Conservation (phyloP, 129 eudicot genomes). For the Rutidosis leptorrhynchoides region DNA sequence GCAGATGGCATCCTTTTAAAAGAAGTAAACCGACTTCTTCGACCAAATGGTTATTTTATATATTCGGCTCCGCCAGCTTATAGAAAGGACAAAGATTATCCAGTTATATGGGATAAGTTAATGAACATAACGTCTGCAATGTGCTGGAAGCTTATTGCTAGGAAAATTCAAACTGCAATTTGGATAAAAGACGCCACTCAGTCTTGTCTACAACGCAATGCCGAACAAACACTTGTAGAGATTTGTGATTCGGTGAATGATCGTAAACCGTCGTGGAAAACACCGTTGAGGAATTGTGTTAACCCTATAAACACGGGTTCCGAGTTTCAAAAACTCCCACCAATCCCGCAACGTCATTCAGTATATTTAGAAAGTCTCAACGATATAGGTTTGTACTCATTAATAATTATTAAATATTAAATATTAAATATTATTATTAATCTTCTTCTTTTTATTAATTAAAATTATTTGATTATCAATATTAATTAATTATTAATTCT, state of each 20-base stretch:
- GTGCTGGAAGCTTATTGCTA: conserved; percentile 96
- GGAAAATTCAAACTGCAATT: conserved; percentile 88
- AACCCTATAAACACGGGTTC: conserved; percentile 28
- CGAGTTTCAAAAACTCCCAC: conserved; percentile 64
- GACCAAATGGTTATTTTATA: conserved; percentile 88
- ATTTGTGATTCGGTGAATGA: conserved; percentile 61
- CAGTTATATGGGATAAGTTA: conserved; percentile 85
- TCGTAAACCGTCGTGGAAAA: conserved; percentile 69
- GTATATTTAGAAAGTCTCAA: conserved; percentile 58
- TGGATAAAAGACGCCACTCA: conserved; percentile 77
- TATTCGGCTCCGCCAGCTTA: conserved; percentile 99
- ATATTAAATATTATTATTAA: no score
- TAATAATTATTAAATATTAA: neutral
- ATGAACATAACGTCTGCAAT: conserved; percentile 71
- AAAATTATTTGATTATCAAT: no score
- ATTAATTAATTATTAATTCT: no score
- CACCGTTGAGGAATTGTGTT: conserved; percentile 76
- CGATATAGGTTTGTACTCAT: conserved; percentile 55
- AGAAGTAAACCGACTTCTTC: conserved; percentile 79
- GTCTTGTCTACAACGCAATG: conserved; percentile 65
- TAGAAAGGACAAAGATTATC: conserved; percentile 93
- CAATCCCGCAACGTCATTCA: conserved; percentile 82
- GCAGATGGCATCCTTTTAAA: conserved; percentile 87
- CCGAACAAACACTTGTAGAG: conserved; percentile 54
- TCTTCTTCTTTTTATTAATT: no score